A percentile compares a stretch with the other conserved stretches of the same genome.
These are phyloP conservation scores for Stromatinia cepivora DNA, from an alignment of 2,329 filamentous ascomycete species.

Conservation along the genomic window DNA sequence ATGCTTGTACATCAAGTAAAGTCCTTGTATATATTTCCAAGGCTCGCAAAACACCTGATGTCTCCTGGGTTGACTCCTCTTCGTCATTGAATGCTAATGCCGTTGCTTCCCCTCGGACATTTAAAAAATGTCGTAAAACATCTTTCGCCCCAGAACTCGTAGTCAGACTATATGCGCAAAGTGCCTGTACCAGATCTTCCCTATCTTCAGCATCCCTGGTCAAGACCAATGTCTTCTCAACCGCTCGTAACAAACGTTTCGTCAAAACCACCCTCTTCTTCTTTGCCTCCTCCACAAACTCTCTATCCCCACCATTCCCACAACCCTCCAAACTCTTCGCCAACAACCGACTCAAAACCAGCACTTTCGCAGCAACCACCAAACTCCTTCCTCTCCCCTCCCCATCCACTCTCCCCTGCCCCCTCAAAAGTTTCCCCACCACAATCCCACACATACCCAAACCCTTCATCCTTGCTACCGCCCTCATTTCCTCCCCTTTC, in stretches of 20 bases:
- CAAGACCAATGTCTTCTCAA: slow-evolving; percentile 68
- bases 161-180: slow-evolving; percentile 80
- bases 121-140: slow-evolving; percentile 75
- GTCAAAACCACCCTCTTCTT: slow-evolving; percentile 63
- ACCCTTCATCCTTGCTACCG: slow-evolving; percentile 49
- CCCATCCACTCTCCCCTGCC: slow-evolving; percentile 34
- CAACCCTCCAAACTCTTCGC: slow-evolving; percentile 68
- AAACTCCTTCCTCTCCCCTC: slow-evolving; percentile 44
- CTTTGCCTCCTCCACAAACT: slow-evolving; percentile 57
- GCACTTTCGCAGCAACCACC: slow-evolving; percentile 64
- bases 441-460: slow-evolving; percentile 54
- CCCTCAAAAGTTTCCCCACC: slow-evolving; percentile 51
- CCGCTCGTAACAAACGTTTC: slow-evolving; percentile 62
- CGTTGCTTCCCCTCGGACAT: slow-evolving; percentile 70
- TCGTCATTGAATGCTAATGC: slow-evolving; percentile 57
- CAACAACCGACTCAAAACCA: slow-evolving; percentile 74
- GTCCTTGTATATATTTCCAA: slow-evolving; percentile 76
- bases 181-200: slow-evolving; percentile 63
- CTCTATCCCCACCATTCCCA: slow-evolving; percentile 46
- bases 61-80: slow-evolving; percentile 47
- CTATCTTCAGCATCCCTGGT: slow-evolving; percentile 52
- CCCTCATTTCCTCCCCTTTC: slow-evolving; percentile 35
- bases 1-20: slow-evolving; percentile 70
- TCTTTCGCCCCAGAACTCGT: slow-evolving; percentile 79
- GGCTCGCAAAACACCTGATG: slow-evolving; percentile 56